Evolutionary conservation across 1,284 basidiomycete species (phyloP).

Genomic region (Ustilago shanxiensis): DNA sequence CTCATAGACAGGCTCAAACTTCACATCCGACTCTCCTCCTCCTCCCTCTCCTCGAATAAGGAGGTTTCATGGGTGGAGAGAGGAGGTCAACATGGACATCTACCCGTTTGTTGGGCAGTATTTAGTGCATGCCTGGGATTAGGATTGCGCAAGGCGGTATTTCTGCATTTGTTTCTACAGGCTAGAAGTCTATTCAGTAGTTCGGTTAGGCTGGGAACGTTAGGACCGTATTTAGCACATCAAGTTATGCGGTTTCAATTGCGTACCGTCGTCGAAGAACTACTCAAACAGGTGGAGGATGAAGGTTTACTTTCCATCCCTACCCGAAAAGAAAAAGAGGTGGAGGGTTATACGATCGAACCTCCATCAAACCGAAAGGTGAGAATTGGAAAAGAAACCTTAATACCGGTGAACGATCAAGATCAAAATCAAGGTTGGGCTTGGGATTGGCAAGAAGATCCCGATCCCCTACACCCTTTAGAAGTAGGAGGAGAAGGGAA

Average conservation of each 20-base stretch:
- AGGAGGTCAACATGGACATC: slow-evolving; percentile 76
- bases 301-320: slow-evolving; percentile 2
- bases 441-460: slow-evolving; percentile 69
- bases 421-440: slow-evolving; percentile 55
- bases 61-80: background rate
- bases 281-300: slow-evolving; percentile 18
- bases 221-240: slow-evolving; percentile 94
- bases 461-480: slow-evolving; percentile 3
- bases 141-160: slow-evolving; percentile 76
- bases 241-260: slow-evolving; percentile 84
- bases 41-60: background rate
- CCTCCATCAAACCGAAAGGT: slow-evolving; percentile 7
- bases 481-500: background rate
- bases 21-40: slow-evolving; percentile 42
- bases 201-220: slow-evolving; percentile 87
- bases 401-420: slow-evolving; percentile 41
- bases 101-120: slow-evolving; percentile 90
- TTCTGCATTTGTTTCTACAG: slow-evolving; percentile 92
- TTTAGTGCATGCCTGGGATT: slow-evolving; percentile 83
- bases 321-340: slow-evolving; percentile 1
- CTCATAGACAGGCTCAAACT: slow-evolving; percentile 37
- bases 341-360: background rate
- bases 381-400: slow-evolving; percentile 21
- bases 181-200: slow-evolving; percentile 89
- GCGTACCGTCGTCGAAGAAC: slow-evolving; percentile 30